Evolutionary conservation across 2,329 filamentous ascomycete genomes (phyloP).

Genomic region (Bipolaris zeicola): DNA sequence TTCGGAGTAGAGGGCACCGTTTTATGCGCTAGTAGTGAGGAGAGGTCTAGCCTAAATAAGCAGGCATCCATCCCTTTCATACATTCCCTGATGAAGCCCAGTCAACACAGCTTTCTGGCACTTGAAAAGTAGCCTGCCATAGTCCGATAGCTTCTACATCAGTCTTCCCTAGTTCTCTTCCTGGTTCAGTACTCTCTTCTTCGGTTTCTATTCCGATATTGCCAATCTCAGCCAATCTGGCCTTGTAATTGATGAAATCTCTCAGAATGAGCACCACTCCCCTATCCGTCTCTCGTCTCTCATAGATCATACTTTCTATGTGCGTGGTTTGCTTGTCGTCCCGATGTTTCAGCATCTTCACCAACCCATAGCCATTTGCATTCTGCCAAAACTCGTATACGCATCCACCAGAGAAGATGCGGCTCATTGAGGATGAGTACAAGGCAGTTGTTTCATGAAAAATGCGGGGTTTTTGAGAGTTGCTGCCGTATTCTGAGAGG

Average conservation of each 20-base stretch:
- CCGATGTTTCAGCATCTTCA: slow-evolving; percentile 1
- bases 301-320: neutral
- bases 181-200: neutral
- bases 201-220: neutral
- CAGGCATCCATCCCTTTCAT: too few species aligned
- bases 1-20: too few species aligned
- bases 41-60: too few species aligned
- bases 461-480: neutral
- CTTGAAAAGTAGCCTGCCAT: neutral
- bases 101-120: neutral
- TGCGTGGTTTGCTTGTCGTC: neutral
- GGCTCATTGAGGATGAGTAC: slow-evolving; percentile 14
- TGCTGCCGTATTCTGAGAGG: slow-evolving; percentile 18
- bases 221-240: neutral
- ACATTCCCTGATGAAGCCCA: neutral
- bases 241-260: neutral
- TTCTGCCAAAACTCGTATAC: slow-evolving; percentile 17
- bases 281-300: neutral
- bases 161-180: neutral
- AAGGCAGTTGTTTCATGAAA: slow-evolving; percentile 17
- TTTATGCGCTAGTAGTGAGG: too few species aligned
- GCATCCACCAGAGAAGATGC: slow-evolving; percentile 20
- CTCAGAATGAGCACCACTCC: neutral
- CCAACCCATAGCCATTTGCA: slow-evolving; percentile 12
- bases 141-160: too few species aligned